phyloP scores from a whole-genome alignment of 768 basidiomycete genomes.

The Cubamyces sp. region DNA sequence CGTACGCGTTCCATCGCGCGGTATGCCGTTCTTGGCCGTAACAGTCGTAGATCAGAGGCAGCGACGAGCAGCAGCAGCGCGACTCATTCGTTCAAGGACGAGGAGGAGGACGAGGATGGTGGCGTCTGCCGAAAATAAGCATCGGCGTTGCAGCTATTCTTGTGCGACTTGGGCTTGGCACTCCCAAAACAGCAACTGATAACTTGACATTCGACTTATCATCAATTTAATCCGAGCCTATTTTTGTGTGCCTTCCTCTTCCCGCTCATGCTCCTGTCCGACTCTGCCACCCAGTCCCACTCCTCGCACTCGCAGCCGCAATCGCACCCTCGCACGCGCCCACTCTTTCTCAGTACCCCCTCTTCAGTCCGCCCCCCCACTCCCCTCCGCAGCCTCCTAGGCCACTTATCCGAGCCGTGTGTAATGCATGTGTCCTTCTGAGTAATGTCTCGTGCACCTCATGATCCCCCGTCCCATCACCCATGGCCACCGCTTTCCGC shows the following conservation, averaged over 20 bases:
- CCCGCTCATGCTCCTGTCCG: conserved; percentile 9
- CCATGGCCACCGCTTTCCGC: not conserved
- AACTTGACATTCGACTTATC: conserved; percentile 21
- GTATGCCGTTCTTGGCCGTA: not conserved
- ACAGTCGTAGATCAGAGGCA: not conserved
- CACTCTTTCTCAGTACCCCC: not conserved
- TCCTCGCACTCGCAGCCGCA: not conserved
- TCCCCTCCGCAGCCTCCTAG: not conserved
- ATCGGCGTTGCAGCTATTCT: conserved; percentile 25
- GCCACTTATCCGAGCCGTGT: not conserved
- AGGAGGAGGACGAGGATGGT: conserved; percentile 18
- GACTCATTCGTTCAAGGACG: not conserved
- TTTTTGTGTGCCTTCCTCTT: conserved; percentile 14
- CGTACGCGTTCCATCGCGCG: not conserved
- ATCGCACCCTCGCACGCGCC: not conserved
- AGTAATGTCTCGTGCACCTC: not conserved
- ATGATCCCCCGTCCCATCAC: conserved; percentile 9
- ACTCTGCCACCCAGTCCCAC: not conserved
- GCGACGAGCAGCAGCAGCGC: not conserved
- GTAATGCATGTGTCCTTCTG: not conserved
- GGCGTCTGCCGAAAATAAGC: conserved; percentile 27
- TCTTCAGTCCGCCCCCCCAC: not conserved
- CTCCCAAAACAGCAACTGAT: conserved; percentile 20
- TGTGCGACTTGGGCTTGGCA: conserved; percentile 26
- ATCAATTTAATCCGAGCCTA: conserved; percentile 21